Percentiles rank a stretch among this genome's conserved stretches.
phyloP scores from a whole-genome alignment of 495 filamentous ascomycete genomes.

The Sabuloglossum arenarium region DNA sequence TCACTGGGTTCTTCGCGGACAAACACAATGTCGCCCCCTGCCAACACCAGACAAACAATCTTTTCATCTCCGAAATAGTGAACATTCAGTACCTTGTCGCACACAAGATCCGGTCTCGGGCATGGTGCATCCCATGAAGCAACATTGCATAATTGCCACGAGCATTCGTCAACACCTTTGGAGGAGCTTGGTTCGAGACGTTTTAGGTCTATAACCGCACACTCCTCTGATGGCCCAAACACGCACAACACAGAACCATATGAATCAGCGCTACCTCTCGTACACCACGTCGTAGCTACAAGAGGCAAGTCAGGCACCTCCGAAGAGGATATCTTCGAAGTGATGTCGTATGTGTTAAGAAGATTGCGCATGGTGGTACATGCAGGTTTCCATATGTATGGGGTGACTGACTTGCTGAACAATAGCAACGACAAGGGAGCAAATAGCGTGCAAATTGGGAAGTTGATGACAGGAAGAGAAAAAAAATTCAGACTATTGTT shows the following conservation, averaged over 20 bases:
- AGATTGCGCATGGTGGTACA: slow-evolving; percentile 6
- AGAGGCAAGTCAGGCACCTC: slow-evolving; percentile 26
- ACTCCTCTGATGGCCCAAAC: slow-evolving; percentile 44
- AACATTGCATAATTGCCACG: slow-evolving; percentile 22
- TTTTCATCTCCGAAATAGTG: slow-evolving; percentile 68
- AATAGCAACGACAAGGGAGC: too few relatives aligned
- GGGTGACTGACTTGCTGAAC: too few relatives aligned
- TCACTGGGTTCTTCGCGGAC: slow-evolving; percentile 56
- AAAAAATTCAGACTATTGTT: neutral
- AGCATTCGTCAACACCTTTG: slow-evolving; percentile 18
- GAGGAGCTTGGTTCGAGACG: slow-evolving; percentile 20
- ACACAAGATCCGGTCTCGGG: slow-evolving; percentile 42
- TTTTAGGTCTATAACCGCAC: slow-evolving; percentile 44
- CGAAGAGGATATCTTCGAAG: neutral
- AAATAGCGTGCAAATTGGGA: too few relatives aligned
- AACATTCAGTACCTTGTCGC: slow-evolving; percentile 51
- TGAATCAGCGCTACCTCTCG: slow-evolving; percentile 14
- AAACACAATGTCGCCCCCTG: slow-evolving; percentile 73
- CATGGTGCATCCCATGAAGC: slow-evolving; percentile 75
- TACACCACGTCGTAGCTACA: slow-evolving; percentile 61
- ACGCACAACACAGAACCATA: slow-evolving; percentile 52
- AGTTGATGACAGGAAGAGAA: neutral
- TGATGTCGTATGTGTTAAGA: neutral
- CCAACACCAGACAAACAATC: slow-evolving; percentile 63
- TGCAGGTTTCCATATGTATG: neutral